A percentile compares a stretch with the other conserved stretches of the same genome.
Evolutionary conservation across 352 stramenopile species (phyloP).

Genomic region (Globisporangium perplexum): DNA sequence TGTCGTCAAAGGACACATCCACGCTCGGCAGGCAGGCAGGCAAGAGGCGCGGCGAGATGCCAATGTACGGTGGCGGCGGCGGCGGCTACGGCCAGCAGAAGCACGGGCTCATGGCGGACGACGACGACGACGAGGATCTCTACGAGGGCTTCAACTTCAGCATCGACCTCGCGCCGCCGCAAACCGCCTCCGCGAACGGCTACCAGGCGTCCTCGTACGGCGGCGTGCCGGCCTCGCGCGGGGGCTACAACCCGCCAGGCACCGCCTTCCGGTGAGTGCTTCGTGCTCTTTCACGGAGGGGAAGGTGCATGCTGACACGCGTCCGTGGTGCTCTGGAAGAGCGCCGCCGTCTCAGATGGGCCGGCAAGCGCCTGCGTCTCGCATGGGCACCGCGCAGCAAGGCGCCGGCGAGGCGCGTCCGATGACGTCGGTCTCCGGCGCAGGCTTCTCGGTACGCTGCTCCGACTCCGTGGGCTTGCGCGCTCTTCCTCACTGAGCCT

Average conservation of each 20-base stretch:
- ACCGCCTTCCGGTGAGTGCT: conserved; percentile 64
- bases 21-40: no score
- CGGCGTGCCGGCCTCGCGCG: conserved; percentile 42
- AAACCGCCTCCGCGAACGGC: conserved; percentile 50
- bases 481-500: neutral
- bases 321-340: conserved; percentile 5
- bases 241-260: conserved; percentile 58
- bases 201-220: conserved; percentile 62
- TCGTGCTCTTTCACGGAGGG: no score
- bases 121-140: conserved; percentile 84
- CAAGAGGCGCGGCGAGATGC: no score
- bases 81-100: conserved; percentile 52
- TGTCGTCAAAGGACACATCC: no score
- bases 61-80: conserved; percentile 27
- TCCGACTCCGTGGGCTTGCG: neutral
- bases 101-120: conserved; percentile 54
- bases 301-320: neutral
- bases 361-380: conserved; percentile 42
- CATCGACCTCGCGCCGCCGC: conserved; percentile 71
- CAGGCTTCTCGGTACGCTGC: conserved; percentile 80
- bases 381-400: conserved; percentile 56
- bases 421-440: conserved; percentile 92
- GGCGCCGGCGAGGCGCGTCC: conserved; percentile 66
- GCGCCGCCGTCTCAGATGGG: conserved; percentile 79
- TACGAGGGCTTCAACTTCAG: conserved; percentile 91